Evolutionary conservation across 164 flowering plant genomes (phyloP).

Genomic region (Kingdonia uniflora): DNA sequence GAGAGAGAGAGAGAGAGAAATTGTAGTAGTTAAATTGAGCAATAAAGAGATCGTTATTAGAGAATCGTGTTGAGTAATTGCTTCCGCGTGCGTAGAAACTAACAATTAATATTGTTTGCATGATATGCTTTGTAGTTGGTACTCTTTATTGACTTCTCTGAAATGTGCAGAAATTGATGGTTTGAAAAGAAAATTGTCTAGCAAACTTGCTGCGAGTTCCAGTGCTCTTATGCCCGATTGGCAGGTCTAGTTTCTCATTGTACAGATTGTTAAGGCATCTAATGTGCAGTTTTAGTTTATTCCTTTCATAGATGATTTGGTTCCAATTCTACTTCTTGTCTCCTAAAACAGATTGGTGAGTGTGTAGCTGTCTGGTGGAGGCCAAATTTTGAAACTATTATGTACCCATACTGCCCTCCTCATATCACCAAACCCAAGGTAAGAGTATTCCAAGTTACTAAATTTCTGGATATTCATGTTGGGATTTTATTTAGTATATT

Average conservation of each 20-base stretch:
- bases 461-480: not conserved
- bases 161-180: slow-evolving; percentile 81
- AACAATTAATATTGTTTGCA: too few relatives aligned
- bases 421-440: slow-evolving; percentile 98
- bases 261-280: too few relatives aligned
- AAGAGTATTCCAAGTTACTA: not conserved
- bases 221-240: slow-evolving; percentile 79
- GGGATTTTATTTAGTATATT: not conserved
- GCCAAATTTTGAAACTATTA: slow-evolving; percentile 92
- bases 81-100: too few relatives aligned
- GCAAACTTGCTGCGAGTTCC: slow-evolving; percentile 95
- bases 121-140: not conserved
- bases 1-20: too few relatives aligned
- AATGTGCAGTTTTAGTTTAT: too few relatives aligned
- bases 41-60: too few relatives aligned
- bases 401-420: slow-evolving; percentile 98
- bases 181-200: slow-evolving; percentile 81
- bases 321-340: not conserved
- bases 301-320: not conserved
- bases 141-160: not conserved
- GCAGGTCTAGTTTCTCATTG: slow-evolving; percentile 47
- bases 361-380: slow-evolving; percentile 99
- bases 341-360: slow-evolving; percentile 78
- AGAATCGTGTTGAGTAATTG: too few relatives aligned
- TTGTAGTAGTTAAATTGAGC: too few relatives aligned